A percentile compares a stretch with the other conserved stretches of the same genome.
These are phyloP conservation scores for Pichia ethanolica DNA, from an alignment of 805 yeast species.

Conservation along the genomic window DNA sequence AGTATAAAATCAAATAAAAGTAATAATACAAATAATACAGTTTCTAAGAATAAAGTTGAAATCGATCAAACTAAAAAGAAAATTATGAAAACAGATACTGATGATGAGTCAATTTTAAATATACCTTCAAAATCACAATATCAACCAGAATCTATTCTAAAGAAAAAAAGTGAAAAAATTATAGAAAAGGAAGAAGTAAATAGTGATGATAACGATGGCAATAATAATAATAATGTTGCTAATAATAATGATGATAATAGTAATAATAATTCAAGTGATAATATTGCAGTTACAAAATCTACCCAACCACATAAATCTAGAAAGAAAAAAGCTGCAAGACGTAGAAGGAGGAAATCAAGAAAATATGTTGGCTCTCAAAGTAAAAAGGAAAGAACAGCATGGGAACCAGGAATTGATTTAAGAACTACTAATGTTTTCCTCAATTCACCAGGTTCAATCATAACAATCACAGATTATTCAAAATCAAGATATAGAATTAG, in stretches of 20 bases:
- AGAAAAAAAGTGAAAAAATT: neutral
- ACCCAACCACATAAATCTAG: neutral
- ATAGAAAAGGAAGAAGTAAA: neutral
- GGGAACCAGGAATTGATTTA: conserved; percentile 57
- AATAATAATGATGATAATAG: neutral
- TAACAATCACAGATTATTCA: conserved; percentile 48
- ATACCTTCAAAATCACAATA: neutral
- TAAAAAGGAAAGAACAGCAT: conserved; percentile 37
- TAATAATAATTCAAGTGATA: neutral
- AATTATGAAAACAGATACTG: conserved; percentile 3
- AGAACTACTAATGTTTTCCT: conserved; percentile 43
- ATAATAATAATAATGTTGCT: neutral
- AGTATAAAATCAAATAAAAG: neutral
- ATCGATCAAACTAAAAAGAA: conserved; percentile 1
- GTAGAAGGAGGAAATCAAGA: conserved; percentile 14
- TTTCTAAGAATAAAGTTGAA: neutral
- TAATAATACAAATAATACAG: neutral
- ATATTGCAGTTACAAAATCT: neutral
- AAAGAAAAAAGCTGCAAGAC: conserved; percentile 1
- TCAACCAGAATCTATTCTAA: conserved; percentile 5
- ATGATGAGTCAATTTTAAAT: neutral
- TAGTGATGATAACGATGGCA: neutral
- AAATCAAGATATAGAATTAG: conserved; percentile 36
- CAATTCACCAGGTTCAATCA: conserved; percentile 45
- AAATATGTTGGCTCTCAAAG: conserved; percentile 31